A percentile compares a stretch with the other conserved stretches of the same genome.
Conservation (phyloP, 768 basidiomycete genomes). For the Boletus pseudopeckii region DNA sequence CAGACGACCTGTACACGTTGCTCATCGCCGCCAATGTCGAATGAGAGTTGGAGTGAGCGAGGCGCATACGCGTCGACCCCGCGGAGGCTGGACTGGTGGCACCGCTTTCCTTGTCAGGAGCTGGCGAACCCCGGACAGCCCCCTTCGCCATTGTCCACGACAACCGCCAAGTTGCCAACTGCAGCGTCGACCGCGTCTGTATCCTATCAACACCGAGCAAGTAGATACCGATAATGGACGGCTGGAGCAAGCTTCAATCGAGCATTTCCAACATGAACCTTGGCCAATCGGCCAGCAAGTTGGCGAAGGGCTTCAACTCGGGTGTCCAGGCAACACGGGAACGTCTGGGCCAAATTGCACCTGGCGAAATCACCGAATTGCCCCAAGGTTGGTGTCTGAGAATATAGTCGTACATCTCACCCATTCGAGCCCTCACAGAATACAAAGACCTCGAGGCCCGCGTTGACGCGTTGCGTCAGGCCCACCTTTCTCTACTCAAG, state of each 20-base stretch:
- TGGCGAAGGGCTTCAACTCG: constrained; percentile 77
- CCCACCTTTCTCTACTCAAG: constrained; percentile 79
- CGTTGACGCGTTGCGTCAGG: constrained; percentile 84
- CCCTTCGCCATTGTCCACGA: background rate
- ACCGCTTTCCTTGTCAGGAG: constrained; percentile 12
- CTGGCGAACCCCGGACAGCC: constrained; percentile 11
- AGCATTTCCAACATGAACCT: constrained; percentile 65
- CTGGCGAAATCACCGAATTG: constrained; percentile 93
- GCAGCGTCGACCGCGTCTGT: background rate
- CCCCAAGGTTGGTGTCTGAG: constrained; percentile 63
- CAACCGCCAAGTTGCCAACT: constrained; percentile 1
- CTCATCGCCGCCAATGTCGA: constrained; percentile 36
- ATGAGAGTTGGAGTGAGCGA: background rate
- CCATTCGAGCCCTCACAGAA: constrained; percentile 46
- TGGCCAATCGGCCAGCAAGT: constrained; percentile 68
- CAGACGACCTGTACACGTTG: constrained; percentile 46
- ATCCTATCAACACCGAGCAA: background rate
- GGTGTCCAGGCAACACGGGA: constrained; percentile 86
- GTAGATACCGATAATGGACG: constrained; percentile 34
- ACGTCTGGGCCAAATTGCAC: constrained; percentile 83
- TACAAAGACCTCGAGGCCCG: constrained; percentile 95
- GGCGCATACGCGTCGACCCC: constrained; percentile 30
- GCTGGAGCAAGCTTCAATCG: constrained; percentile 67
- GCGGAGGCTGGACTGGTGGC: constrained; percentile 13
- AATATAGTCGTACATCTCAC: background rate